phyloP scores from a whole-genome alignment of 2,329 filamentous ascomycete genomes.

The Fusarium albosuccineum region DNA sequence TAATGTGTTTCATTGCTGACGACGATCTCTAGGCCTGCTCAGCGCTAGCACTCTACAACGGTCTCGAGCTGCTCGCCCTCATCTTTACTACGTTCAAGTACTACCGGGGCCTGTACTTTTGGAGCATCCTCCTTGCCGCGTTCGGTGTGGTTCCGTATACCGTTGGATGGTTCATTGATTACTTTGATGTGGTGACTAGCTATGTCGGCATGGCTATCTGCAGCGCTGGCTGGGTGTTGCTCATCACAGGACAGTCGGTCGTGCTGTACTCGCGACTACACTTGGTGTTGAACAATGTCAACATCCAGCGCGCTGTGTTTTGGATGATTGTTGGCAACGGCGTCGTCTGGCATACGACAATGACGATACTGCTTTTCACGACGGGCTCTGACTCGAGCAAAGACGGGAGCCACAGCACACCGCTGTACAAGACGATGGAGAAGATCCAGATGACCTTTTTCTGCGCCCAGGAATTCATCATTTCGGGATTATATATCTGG shows the following conservation, averaged over 20 bases:
- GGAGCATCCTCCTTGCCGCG: conserved; percentile 15
- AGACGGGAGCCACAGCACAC: background rate
- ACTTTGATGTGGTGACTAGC: background rate
- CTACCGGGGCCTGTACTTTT: conserved; percentile 16
- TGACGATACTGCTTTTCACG: conserved; percentile 17
- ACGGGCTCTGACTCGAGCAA: background rate
- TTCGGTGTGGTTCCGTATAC: conserved; percentile 20
- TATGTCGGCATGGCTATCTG: conserved; percentile 18
- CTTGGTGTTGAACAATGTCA: background rate
- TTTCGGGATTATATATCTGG: conserved; percentile 22
- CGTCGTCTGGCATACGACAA: conserved; percentile 19
- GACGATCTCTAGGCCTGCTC: conserved; percentile 5
- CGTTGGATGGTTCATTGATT: conserved; percentile 17
- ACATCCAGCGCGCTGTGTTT: conserved; percentile 17
- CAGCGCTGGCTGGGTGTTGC: conserved; percentile 16
- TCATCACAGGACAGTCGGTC: conserved; percentile 23
- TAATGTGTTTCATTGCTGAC: too few relatives aligned
- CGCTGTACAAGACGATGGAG: conserved; percentile 14
- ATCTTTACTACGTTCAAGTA: conserved; percentile 21
- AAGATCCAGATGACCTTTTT: conserved; percentile 28
- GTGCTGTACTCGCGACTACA: conserved; percentile 19
- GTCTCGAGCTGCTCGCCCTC: conserved; percentile 15
- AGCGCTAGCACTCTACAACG: conserved; percentile 17
- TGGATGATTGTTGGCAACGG: conserved; percentile 32
- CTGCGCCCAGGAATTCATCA: conserved; percentile 23